Conservation (phyloP, 2,329 filamentous ascomycete genomes). For the Fusarium falciforme region DNA sequence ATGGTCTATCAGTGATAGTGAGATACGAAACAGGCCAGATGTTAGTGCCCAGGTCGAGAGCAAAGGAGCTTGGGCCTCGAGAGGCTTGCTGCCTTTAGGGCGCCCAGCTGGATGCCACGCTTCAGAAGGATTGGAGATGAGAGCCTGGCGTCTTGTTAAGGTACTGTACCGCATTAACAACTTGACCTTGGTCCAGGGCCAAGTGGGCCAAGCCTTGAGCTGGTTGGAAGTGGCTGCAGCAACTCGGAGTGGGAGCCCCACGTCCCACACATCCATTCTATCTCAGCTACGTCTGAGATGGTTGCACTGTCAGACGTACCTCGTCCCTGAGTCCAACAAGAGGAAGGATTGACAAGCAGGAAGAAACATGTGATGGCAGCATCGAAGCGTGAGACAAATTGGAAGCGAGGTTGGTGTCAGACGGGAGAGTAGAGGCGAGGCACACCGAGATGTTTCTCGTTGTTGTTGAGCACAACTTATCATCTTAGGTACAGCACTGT, state of each 20-base stretch:
- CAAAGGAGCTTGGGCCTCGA: constrained; percentile 38
- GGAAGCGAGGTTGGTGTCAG: constrained; percentile 13
- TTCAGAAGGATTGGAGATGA: constrained; percentile 8
- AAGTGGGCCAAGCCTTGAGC: constrained; percentile 31
- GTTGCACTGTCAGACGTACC: constrained; percentile 41
- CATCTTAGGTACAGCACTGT: neutral
- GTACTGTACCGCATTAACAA: constrained; percentile 38
- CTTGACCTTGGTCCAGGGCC: constrained; percentile 15
- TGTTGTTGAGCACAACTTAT: neutral
- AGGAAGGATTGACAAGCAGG: constrained; percentile 27
- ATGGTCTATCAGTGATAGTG: constrained; percentile 21
- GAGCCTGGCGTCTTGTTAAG: constrained; percentile 12
- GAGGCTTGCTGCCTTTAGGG: constrained; percentile 7
- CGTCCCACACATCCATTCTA: constrained; percentile 35
- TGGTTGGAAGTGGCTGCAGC: constrained; percentile 40
- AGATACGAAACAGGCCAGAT: constrained; percentile 11
- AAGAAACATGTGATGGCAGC: constrained; percentile 28
- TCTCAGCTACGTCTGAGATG: constrained; percentile 34
- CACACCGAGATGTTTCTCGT: neutral
- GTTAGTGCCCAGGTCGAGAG: constrained; percentile 14
- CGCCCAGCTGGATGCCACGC: constrained; percentile 3
- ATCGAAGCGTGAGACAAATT: constrained; percentile 14
- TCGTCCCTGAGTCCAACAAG: constrained; percentile 30
- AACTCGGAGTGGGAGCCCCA: constrained; percentile 26
- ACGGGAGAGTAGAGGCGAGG: neutral